Evolutionary conservation across 2,329 filamentous ascomycete genomes (phyloP).

Genomic region (Sordariomycetes sp.): DNA sequence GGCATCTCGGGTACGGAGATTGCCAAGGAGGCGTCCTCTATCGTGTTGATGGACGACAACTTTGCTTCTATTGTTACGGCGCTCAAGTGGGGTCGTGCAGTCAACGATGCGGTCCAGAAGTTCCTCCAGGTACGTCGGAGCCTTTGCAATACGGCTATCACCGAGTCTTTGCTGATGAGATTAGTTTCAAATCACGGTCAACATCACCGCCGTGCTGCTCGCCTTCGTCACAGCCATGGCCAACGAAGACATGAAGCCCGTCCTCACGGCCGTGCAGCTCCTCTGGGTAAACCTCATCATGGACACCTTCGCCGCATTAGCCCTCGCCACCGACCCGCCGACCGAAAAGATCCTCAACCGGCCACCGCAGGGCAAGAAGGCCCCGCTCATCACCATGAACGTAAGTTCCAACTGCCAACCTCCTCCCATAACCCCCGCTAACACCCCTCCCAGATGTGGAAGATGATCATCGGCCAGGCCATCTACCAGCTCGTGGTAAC

Average conservation of each 20-base stretch:
- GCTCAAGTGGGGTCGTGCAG: constrained; percentile 57
- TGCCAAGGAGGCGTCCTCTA: constrained; percentile 51
- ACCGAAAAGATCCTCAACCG: constrained; percentile 42
- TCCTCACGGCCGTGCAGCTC: constrained; percentile 55
- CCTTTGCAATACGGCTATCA: neutral
- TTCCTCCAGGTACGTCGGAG: constrained; percentile 38
- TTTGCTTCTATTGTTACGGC: constrained; percentile 54
- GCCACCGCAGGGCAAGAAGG: constrained; percentile 45
- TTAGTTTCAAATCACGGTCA: constrained; percentile 58
- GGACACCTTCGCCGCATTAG: constrained; percentile 57
- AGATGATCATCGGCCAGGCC: constrained; percentile 53
- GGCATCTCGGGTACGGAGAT: constrained; percentile 51
- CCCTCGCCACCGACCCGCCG: constrained; percentile 52
- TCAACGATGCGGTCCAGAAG: constrained; percentile 59
- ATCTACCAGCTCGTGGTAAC: constrained; percentile 48
- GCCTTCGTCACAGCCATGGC: constrained; percentile 55
- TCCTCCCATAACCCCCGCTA: neutral
- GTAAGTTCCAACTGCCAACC: neutral
- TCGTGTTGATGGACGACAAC: constrained; percentile 52
- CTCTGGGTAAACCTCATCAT: constrained; percentile 62
- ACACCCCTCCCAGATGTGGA: constrained; percentile 39
- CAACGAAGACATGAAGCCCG: constrained; percentile 40
- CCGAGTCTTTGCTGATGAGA: neutral
- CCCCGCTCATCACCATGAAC: constrained; percentile 59
- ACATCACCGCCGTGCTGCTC: constrained; percentile 56